Evolutionary conservation across 2,329 filamentous ascomycete species (phyloP), one percentile per base, ranked within the genome.

Genomic region (Xylariaceae sp.): DNA sequence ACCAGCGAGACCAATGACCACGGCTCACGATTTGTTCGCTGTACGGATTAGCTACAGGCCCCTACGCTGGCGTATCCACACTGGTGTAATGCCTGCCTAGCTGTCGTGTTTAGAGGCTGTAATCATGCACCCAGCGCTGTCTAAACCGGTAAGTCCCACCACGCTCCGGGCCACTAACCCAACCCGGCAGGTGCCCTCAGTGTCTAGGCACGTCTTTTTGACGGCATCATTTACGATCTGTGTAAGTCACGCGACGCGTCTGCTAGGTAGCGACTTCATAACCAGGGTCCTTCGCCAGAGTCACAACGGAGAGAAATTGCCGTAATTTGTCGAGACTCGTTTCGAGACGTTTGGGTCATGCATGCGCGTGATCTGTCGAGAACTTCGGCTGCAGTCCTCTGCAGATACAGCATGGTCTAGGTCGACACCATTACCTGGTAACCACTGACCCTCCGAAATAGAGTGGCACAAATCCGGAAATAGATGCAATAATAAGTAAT

Each of bases 201-300:
- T 30, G 6, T 47, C 23, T 17, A 50, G 10, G 15, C 47, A 11
- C 18, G 9, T 18, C 10, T 9, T 50, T 50, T 18, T 50, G 18
- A 18, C 47, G 18, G 10, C 7, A n/a, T 13, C 37, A 42, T 13
- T 51, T 51, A 51, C 11, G 49, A 50, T 15, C 10, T 11, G 17
- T 47, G n/a, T 35, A 39, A n/a, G n/a, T 37, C 17, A 37, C 58
- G 51, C 58, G 55, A 60, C 55, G 58, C 58, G 57, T 35, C 49
- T 23, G 34, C 37, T 59, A 47, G 37, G 39, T 13, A 42, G 23
- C 23, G 2, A 42, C 37, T 9, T 42, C 8, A 13, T 7, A 42
- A 3, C 37, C 37, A 42, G 8, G 37, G 37, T 9, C n/a, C 18
- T 56, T 34, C 30, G 10, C 23, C 17, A 11, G 34, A 18, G 37